These are phyloP conservation scores for Paramecium sexaurelia DNA, from an alignment of 73 alveolate genomes.

Conservation along the genomic window DNA sequence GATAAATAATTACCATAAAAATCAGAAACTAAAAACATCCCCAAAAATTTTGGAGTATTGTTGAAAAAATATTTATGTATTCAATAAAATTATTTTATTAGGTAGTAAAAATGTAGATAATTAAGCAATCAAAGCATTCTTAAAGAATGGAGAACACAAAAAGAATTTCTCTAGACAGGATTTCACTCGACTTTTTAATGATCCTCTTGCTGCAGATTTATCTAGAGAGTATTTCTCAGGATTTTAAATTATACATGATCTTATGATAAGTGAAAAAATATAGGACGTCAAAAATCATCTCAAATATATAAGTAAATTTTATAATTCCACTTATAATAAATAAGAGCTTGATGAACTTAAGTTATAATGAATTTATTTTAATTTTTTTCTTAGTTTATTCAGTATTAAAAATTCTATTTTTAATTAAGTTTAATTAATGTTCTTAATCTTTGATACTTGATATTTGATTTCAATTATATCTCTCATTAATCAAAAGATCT, in stretches of 20 bases:
- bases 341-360: slow-evolving; percentile 48
- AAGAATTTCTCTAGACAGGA: slow-evolving; percentile 54
- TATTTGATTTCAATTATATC: too few relatives aligned
- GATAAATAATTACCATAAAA: not conserved
- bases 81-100: not conserved
- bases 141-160: slow-evolving; percentile 51
- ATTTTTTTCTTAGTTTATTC: not conserved
- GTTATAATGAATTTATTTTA: not conserved
- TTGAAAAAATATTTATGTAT: slow-evolving; percentile 29
- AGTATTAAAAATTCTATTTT: not conserved
- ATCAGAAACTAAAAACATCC: slow-evolving; percentile 51
- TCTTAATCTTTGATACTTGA: not conserved
- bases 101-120: slow-evolving; percentile 11
- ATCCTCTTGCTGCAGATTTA: not conserved
- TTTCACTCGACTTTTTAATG: slow-evolving; percentile 25
- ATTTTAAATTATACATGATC: slow-evolving; percentile 39
- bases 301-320: slow-evolving; percentile 45
- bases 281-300: slow-evolving; percentile 54
- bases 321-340: slow-evolving; percentile 38
- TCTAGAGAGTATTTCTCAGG: slow-evolving; percentile 54
- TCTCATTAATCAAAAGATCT: too few relatives aligned
- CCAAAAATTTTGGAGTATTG: slow-evolving; percentile 51
- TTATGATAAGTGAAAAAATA: slow-evolving; percentile 50
- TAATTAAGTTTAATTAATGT: not conserved
- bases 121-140: slow-evolving; percentile 35